Base-by-base conservation (phyloP, 2,329 filamentous ascomycete genomes). In the Pestalotiopsis sp. region DNA sequence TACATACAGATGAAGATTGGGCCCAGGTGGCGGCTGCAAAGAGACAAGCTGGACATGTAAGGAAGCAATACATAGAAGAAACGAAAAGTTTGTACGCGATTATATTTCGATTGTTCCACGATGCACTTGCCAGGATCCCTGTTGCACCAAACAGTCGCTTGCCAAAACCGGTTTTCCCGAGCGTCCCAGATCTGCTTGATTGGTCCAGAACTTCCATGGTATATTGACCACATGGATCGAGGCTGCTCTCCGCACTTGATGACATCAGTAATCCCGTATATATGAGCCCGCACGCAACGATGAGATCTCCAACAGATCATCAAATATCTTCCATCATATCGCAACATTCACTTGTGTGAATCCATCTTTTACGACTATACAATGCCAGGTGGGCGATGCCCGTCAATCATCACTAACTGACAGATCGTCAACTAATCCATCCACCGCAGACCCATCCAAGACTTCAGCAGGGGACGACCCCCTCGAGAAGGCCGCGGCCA, bases 1-100 rank as follows among this genome's bases (percentile, higher is more conserved):
- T 75, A 72, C 27, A 57, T 72, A 0, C 72, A 73, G 31, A 74
- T 75, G 56, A 72, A 66, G 62, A 23, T 71, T 1, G 74, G 72
- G 1, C 72, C 73, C 0, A 71, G 70, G 27, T 75, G 74, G 74
- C 31, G 67, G 41, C 45, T 68, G 2, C 27, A 41, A 39, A 62
- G 59, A 62, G 59, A 62, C 31, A n/a, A 41, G 31, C 59, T 62
- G 4, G 59, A 62, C 27, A 41, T 59, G 57, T 36, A 23, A 36
- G 1, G 25, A 59, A 59, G 31, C 31, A 31, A 7, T 36, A 9
- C 31, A 9, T 36, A 9, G 31, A 36, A 31, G 31, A 36, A 36
- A 36, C 6, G 6, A 36, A 36, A 9, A 36, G 6, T 36, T 36
- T 2, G 7, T 9, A 36, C 7, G 31, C 31, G 6, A 36, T 2